Evolutionary conservation across 495 filamentous ascomycete genomes (phyloP).

Genomic region (Aspergillus carlsbadensis): DNA sequence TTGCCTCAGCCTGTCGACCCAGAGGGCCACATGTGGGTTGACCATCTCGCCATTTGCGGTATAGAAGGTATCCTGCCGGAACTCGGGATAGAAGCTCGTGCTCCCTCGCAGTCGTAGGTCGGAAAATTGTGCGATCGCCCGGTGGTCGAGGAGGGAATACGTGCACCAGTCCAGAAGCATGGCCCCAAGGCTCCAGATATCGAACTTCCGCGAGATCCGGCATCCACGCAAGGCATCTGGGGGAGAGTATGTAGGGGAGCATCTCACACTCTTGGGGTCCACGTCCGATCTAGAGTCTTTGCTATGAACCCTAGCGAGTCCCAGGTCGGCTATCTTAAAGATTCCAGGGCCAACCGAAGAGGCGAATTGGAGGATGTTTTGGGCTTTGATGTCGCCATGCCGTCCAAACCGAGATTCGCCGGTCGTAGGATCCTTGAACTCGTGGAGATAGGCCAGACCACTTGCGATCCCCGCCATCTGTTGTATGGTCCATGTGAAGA

Average conservation of each 20-base stretch:
- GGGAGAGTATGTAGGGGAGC: conserved; percentile 34
- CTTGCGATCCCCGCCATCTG: conserved; percentile 21
- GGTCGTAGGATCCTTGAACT: not conserved
- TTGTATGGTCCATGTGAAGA: conserved; percentile 17
- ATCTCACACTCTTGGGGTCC: not conserved
- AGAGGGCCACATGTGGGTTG: not conserved
- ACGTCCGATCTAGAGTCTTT: not conserved
- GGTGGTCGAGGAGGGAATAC: conserved; percentile 13
- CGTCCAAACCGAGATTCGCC: conserved; percentile 16
- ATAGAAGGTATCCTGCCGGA: conserved; percentile 12
- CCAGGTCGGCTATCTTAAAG: conserved; percentile 25
- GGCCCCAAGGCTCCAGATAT: conserved; percentile 50
- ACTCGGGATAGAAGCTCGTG: not conserved
- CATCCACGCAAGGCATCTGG: conserved; percentile 35
- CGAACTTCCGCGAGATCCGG: conserved; percentile 39
- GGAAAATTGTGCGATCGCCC: conserved; percentile 4
- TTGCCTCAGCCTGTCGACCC: conserved; percentile 5
- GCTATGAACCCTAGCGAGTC: conserved; percentile 24
- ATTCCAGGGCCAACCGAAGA: not conserved
- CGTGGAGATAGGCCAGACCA: conserved; percentile 19
- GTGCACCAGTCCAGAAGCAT: conserved; percentile 42
- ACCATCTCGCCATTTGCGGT: not conserved
- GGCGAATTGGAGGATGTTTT: conserved; percentile 35
- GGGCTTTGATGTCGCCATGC: conserved; percentile 30
- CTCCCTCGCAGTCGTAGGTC: not conserved